phyloP scores from a whole-genome alignment of 2,329 filamentous ascomycete species.

The Phialophora verrucosa region DNA sequence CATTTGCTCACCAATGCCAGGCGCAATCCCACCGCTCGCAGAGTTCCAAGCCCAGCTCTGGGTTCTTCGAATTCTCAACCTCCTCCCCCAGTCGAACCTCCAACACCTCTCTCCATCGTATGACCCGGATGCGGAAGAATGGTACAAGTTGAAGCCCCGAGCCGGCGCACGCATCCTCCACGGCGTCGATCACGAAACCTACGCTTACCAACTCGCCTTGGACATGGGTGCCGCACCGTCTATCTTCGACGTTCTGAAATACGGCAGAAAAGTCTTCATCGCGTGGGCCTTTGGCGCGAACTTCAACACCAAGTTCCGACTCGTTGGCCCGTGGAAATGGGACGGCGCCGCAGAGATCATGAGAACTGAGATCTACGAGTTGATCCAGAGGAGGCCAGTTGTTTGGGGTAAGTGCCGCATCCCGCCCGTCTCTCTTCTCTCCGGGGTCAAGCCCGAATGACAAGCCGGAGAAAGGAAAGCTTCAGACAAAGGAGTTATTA shows the following conservation, averaged over 20 bases:
- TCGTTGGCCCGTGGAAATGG: conserved; percentile 19
- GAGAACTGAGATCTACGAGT: conserved; percentile 11
- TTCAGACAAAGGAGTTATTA: neutral
- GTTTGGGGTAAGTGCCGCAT: conserved; percentile 15
- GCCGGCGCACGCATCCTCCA: conserved; percentile 12
- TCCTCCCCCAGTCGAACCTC: conserved; percentile 14
- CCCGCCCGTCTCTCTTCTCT: neutral
- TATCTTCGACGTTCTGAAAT: conserved; percentile 2
- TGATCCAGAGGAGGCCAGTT: conserved; percentile 8
- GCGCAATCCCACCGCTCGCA: conserved; percentile 18
- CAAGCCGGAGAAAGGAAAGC: neutral
- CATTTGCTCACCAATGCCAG: conserved; percentile 3
- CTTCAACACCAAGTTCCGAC: conserved; percentile 21
- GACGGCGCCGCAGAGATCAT: conserved; percentile 17
- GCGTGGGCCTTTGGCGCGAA: conserved; percentile 17
- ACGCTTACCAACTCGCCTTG: conserved; percentile 22
- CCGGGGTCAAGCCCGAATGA: neutral
- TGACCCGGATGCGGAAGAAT: conserved; percentile 13
- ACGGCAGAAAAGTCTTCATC: conserved; percentile 10
- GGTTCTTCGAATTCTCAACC: conserved; percentile 17
- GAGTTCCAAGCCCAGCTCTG: conserved; percentile 25
- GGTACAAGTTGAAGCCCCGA: conserved; percentile 16
- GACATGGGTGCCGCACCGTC: conserved; percentile 20
- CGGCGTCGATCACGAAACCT: conserved; percentile 23
- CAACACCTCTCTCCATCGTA: conserved; percentile 2